Conservation (phyloP, 2,329 filamentous ascomycete genomes). For the Lachnellula hyalina region DNA sequence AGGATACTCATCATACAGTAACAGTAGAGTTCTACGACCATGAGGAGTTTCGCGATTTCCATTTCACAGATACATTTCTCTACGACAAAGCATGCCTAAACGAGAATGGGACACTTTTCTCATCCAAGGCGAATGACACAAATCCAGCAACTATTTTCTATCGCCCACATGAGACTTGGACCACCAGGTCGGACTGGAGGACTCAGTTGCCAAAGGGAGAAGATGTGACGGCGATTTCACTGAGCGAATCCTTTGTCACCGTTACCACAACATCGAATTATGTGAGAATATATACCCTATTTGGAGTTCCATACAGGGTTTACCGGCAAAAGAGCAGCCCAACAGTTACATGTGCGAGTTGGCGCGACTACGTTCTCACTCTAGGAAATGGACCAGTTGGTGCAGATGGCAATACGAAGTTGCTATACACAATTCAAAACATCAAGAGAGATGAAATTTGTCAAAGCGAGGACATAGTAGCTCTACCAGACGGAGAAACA, state of each 20-base stretch:
- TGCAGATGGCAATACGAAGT: constrained; percentile 68
- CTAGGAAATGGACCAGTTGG: constrained; percentile 87
- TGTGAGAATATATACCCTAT: constrained; percentile 87
- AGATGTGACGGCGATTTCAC: constrained; percentile 77
- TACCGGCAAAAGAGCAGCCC: constrained; percentile 89
- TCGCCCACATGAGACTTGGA: constrained; percentile 95
- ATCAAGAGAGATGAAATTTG: constrained; percentile 90
- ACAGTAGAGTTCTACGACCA: constrained; percentile 98
- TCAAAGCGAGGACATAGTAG: constrained; percentile 89
- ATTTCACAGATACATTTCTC: constrained; percentile 92
- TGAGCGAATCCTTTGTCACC: constrained; percentile 87
- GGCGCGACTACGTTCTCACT: constrained; percentile 93
- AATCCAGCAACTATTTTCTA: constrained; percentile 83
- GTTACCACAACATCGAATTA: constrained; percentile 84
- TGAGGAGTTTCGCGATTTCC: constrained; percentile 86
- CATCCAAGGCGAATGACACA: constrained; percentile 64
- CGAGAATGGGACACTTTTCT: constrained; percentile 79
- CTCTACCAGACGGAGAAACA: constrained; percentile 67
- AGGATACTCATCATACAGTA: constrained; percentile 88
- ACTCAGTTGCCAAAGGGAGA: constrained; percentile 86
- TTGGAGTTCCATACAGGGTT: constrained; percentile 81
- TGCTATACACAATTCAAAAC: constrained; percentile 91
- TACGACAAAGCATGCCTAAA: constrained; percentile 95
- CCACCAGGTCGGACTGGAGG: constrained; percentile 81
- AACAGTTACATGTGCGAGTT: constrained; percentile 88